Conservation (phyloP, 1,139 yeast species). For the Yamadazyma jaroonii region DNA sequence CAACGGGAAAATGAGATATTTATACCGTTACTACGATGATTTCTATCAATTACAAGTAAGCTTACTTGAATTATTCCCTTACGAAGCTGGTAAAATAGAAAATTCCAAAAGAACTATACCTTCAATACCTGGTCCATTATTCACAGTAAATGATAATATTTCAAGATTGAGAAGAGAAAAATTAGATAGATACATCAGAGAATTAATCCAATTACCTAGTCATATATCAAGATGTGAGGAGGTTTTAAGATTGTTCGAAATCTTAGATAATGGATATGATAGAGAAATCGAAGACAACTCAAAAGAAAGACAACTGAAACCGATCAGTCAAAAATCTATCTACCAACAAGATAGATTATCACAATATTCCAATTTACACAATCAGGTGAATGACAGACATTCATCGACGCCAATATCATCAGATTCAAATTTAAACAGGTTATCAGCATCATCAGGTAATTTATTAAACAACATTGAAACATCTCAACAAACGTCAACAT, state of each 20-base stretch:
- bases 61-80: slow-evolving; percentile 80
- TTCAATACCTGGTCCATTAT: slow-evolving; percentile 93
- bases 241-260: slow-evolving; percentile 69
- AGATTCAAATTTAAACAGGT: slow-evolving; percentile 19
- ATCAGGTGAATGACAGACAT: slow-evolving; percentile 14
- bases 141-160: slow-evolving; percentile 85
- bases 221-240: slow-evolving; percentile 71
- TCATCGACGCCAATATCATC: slow-evolving; percentile 30
- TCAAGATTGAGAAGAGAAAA: slow-evolving; percentile 84
- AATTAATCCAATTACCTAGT: slow-evolving; percentile 69
- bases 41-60: slow-evolving; percentile 91
- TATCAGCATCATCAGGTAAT: slow-evolving; percentile 15
- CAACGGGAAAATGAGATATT: slow-evolving; percentile 64
- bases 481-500: background rate
- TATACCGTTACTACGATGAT: slow-evolving; percentile 92
- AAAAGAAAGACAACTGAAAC: slow-evolving; percentile 32
- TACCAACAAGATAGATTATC: slow-evolving; percentile 44
- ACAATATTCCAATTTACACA: slow-evolving; percentile 36
- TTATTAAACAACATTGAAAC: slow-evolving; percentile 6
- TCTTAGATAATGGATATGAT: slow-evolving; percentile 63
- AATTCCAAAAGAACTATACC: slow-evolving; percentile 76
- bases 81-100: slow-evolving; percentile 88
- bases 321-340: slow-evolving; percentile 39
- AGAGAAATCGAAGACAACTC: slow-evolving; percentile 29
- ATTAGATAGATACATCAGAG: slow-evolving; percentile 77